A percentile compares a stretch with the other conserved stretches of the same genome.
Conservation (phyloP, 768 basidiomycete genomes). For the Hericium erinaceus region DNA sequence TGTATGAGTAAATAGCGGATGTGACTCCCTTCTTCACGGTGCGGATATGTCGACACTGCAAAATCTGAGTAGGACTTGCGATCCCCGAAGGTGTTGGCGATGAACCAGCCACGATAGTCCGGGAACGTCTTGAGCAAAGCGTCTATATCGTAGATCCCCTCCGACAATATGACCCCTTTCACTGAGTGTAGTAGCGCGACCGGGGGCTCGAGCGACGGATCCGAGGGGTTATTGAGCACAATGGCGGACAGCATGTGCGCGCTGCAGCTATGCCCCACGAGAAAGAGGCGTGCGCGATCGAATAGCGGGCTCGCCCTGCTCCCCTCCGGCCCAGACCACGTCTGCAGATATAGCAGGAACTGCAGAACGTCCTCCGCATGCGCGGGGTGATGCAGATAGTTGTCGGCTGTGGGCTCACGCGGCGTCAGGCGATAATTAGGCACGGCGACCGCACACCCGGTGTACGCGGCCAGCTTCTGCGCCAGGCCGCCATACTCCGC, state of each 20-base stretch:
- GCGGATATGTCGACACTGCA: slow-evolving; percentile 34
- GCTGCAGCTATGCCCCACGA: slow-evolving; percentile 75
- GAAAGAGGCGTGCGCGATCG: slow-evolving; percentile 36
- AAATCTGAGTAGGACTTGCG: slow-evolving; percentile 37
- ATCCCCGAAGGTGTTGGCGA: slow-evolving; percentile 52
- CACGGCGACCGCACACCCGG: slow-evolving; percentile 52
- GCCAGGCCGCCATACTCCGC: slow-evolving; percentile 46
- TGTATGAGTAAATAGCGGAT: slow-evolving; percentile 68
- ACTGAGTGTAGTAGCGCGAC: slow-evolving; percentile 32
- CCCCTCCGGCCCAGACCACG: slow-evolving; percentile 32
- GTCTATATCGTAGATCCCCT: slow-evolving; percentile 75
- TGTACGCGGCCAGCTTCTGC: slow-evolving; percentile 36
- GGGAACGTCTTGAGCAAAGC: slow-evolving; percentile 56
- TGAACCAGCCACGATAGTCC: slow-evolving; percentile 59
- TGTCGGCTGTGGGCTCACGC: slow-evolving; percentile 12
- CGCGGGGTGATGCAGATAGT: slow-evolving; percentile 50
- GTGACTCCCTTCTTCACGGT: slow-evolving; percentile 25
- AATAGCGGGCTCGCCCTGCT: slow-evolving; percentile 20
- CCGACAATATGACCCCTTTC: slow-evolving; percentile 52
- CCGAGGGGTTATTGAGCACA: slow-evolving; percentile 41
- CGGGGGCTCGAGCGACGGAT: slow-evolving; percentile 37
- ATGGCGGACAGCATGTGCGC: slow-evolving; percentile 74
- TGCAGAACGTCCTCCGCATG: slow-evolving; percentile 59
- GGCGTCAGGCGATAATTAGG: slow-evolving; percentile 73
- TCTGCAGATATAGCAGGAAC: slow-evolving; percentile 49